These are phyloP conservation scores for Leptographium radiaticola DNA, from an alignment of 2,329 filamentous ascomycete genomes.

Conservation along the genomic window DNA sequence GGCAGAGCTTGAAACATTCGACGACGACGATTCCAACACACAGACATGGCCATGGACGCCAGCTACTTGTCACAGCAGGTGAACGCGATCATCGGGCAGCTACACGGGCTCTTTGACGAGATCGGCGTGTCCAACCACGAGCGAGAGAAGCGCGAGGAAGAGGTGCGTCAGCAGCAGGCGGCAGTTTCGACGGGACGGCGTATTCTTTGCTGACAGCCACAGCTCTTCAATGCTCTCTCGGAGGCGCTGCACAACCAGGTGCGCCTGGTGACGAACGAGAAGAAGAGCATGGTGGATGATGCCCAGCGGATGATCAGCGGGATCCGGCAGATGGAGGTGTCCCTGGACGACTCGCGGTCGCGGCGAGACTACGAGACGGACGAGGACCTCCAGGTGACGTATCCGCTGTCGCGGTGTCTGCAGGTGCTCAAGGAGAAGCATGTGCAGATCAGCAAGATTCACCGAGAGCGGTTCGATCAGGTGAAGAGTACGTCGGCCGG, in stretches of 20 bases:
- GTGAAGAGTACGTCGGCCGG: constrained; percentile 60
- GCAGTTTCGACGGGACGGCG: too few species aligned
- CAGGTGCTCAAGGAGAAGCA: constrained; percentile 77
- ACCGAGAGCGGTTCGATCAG: constrained; percentile 88
- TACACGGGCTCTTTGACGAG: constrained; percentile 92
- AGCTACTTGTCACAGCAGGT: constrained; percentile 91
- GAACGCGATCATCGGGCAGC: constrained; percentile 80
- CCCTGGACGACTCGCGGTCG: constrained; percentile 63
- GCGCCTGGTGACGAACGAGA: constrained; percentile 71
- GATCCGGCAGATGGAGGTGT: constrained; percentile 88
- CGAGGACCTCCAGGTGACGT: constrained; percentile 64
- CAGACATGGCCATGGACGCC: constrained; percentile 58
- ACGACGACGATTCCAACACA: not conserved
- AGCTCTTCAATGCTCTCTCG: constrained; percentile 87
- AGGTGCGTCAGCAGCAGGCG: constrained; percentile 44
- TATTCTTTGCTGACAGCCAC: constrained; percentile 7
- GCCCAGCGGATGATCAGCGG: constrained; percentile 71
- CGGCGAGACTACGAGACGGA: constrained; percentile 43
- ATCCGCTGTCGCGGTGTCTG: constrained; percentile 70
- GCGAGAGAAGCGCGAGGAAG: constrained; percentile 75
- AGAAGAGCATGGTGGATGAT: constrained; percentile 81
- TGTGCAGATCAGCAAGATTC: constrained; percentile 61
- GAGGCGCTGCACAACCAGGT: constrained; percentile 87
- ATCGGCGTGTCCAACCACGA: constrained; percentile 93
- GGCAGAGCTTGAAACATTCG: not conserved